Percentiles rank a stretch among this genome's conserved stretches.
These are phyloP conservation scores for Hibiscus trionum DNA, from an alignment of 345 rosid species.

Conservation along the genomic window DNA sequence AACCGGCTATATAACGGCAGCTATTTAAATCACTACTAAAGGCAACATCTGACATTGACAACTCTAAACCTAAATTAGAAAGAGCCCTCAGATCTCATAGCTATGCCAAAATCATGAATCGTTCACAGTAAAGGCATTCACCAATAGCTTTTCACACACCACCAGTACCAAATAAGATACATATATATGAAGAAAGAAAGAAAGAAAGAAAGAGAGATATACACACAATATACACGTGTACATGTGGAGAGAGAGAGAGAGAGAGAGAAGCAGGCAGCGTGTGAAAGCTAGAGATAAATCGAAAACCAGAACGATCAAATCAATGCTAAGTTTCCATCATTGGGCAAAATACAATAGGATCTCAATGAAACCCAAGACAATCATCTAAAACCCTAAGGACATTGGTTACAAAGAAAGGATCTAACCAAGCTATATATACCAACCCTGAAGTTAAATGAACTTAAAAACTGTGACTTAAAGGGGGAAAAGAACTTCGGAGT, in stretches of 20 bases:
- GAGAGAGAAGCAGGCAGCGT: neutral
- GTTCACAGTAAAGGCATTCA: neutral
- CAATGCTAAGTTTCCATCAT: slow-evolving; percentile 17
- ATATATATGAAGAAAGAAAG: neutral
- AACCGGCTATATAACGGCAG: too few species aligned
- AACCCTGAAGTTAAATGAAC: neutral
- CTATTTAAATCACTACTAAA: too few species aligned
- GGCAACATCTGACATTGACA: neutral
- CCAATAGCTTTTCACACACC: slow-evolving; percentile 3
- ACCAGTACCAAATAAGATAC: neutral
- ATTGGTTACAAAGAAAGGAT: neutral
- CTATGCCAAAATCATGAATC: neutral
- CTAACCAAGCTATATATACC: neutral
- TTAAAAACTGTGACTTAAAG: too few species aligned
- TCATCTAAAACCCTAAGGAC: neutral
- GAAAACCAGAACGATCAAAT: slow-evolving; percentile 8
- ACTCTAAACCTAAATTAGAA: neutral
- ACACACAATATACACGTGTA: neutral
- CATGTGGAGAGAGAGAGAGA: slow-evolving; percentile 1
- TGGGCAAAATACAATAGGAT: slow-evolving; percentile 6
- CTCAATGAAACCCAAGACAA: neutral
- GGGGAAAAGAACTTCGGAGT: too few species aligned
- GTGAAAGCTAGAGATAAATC: slow-evolving; percentile 6
- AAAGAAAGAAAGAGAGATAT: neutral
- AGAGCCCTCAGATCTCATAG: slow-evolving; percentile 14